Evolutionary conservation across 2,329 filamentous ascomycete species (phyloP), one percentile per base, ranked within the genome.

Genomic region (Aspergillus ustus): DNA sequence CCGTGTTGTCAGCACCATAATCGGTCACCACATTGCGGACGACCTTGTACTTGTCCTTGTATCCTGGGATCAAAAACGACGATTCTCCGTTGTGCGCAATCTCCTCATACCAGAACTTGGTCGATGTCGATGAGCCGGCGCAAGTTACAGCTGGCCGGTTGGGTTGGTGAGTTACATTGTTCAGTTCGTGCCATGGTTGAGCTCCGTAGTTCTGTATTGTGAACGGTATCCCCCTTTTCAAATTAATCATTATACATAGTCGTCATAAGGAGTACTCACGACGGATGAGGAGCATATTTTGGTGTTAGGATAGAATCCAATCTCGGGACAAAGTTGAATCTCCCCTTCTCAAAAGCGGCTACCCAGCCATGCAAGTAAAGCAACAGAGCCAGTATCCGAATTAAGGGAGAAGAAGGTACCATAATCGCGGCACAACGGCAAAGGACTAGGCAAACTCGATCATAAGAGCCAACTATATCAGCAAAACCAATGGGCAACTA

Each of bases 1-100:
- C 74, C 19, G 74, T 75, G 40, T 75, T 73, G 45, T 75, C 73
- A 4, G 75, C 75, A 4, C 66, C 66, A 59, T 69, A 75, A 46
- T 76, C 72, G 4, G 66, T 68, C 17, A 77, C 74, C 3, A 75
- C 73, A 52, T 77, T 76, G 6, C 74, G 73, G 40, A 76, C 75
- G n/a, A 77, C 74, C 5, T 63, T 67, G 60, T 76, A 77, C 31
- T 68, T 69, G 46, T 64, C 57, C 37, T 73, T 76, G 28, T 69
- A 67, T 0, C 62, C 50, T 0, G 63, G 59, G 8, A 58, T 53
- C 62, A 73, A 52, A 49, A 70, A 74, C 1, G 72, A 73, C 1
- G 72, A 72, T 43, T 72, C 52, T 5, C 69, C 72, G 54, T 73
- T 66, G 44, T 74, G 72, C 19, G 62, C 62, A 45, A 73, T 70